Base-by-base conservation (phyloP, 116 monocot species). In the Iris pallida region DNA sequence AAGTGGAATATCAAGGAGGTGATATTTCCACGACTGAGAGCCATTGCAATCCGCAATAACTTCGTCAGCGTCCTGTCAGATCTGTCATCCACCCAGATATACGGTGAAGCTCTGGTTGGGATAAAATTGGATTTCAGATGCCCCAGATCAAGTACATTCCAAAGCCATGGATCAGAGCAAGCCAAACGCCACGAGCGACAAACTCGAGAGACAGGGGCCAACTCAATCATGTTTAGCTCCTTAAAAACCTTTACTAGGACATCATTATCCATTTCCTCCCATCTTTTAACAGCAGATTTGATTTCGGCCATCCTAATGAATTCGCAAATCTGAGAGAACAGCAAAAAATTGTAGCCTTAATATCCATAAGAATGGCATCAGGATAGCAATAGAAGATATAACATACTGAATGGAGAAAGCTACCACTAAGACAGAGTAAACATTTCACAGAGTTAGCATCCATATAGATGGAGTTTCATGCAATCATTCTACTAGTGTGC, bases 241-340 rank as follows among this genome's bases (percentile, higher is more conserved):
- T 81, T 88, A 66, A 93, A 93, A 57, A 93, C 89, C 76, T 89
- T 86, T 14, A 89, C 86, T 18, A 93, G 71, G 51, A 83, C 86
- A 71, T 93, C 92, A 16, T 74, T 81, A 66, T 89, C 86, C 89
- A 89, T 86, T 19, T 89, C 89, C 53, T 93, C 92, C 92, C 92
- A 93, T 79, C 75, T 81, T 69, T 62, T 85, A 8, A 58, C 47
- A 12, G 71, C 8, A 40, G 59, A 59, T 68, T 78, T 81, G 20
- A 53, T 73, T 6, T 89, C 88, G 42, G 77, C 65, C 89, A 89
- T 82, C 55, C 55, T 71, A 9, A 51, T 4, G 49, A 51, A 51
- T 30, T 30, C 30, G 3, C 30, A 30, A 30, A 30, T 30, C 30
- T 30, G 30, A 30, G 30, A 30, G 30, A 30, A 30, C 30, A 30